Evolutionary conservation across 768 basidiomycete species (phyloP).

Genomic region (Paxillus rubicundulus): DNA sequence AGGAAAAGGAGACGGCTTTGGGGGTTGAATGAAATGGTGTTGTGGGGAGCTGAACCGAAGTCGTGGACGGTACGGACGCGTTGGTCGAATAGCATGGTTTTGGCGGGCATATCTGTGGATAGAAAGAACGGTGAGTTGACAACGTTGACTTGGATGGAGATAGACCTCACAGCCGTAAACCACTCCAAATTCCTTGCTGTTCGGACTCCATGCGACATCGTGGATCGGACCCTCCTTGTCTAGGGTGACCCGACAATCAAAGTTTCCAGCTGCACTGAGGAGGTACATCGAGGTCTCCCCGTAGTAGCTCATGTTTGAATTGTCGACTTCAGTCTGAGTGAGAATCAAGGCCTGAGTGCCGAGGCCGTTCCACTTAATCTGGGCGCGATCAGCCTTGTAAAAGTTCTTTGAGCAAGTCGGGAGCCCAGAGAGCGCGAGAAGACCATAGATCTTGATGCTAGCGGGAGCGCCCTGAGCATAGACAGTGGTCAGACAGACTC

Average conservation of each 20-base stretch:
- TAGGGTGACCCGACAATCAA: conserved; percentile 82
- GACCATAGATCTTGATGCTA: conserved; percentile 77
- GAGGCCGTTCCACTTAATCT: conserved; percentile 94
- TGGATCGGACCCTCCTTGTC: conserved; percentile 98
- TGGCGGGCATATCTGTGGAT: conserved; percentile 86
- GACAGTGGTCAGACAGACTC: not conserved
- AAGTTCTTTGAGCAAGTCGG: conserved; percentile 90
- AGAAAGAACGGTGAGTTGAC: not conserved
- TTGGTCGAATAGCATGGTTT: conserved; percentile 87
- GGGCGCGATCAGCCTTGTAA: conserved; percentile 91
- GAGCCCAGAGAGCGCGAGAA: conserved; percentile 54
- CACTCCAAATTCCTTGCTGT: conserved; percentile 94
- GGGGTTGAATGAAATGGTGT: conserved; percentile 93
- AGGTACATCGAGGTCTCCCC: conserved; percentile 96
- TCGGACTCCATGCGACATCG: conserved; percentile 95
- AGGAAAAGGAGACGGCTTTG: conserved; percentile 86
- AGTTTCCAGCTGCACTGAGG: conserved; percentile 88
- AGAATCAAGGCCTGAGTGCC: conserved; percentile 90
- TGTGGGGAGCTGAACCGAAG: conserved; percentile 86
- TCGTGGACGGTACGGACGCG: conserved; percentile 86
- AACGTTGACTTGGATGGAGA: not conserved
- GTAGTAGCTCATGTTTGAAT: conserved; percentile 96
- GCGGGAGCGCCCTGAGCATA: conserved; percentile 75
- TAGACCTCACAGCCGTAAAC: conserved; percentile 90
- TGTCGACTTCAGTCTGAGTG: conserved; percentile 96